phyloP scores from a whole-genome alignment of 1,284 basidiomycete species.

The Phellopilus nigrolimitatus region DNA sequence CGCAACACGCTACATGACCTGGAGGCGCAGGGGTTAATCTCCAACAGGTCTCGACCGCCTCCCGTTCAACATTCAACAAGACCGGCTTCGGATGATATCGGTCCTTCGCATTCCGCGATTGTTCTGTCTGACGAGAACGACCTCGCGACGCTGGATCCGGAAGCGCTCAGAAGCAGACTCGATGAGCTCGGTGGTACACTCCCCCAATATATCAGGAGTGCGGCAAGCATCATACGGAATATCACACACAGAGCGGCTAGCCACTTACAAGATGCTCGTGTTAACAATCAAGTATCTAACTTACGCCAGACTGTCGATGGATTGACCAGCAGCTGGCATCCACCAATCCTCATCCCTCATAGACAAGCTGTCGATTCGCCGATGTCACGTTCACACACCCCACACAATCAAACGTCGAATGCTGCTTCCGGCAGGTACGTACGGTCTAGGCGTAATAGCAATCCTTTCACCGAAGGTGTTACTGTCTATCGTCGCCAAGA shows the following conservation, averaged over 20 bases:
- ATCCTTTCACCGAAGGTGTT: slow-evolving; percentile 1
- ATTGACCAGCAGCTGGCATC: neutral
- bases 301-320: neutral
- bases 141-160: slow-evolving; percentile 22
- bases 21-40: slow-evolving; percentile 28
- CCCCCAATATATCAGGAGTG: slow-evolving; percentile 6
- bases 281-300: neutral
- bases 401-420: slow-evolving; percentile 6
- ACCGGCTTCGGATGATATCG: slow-evolving; percentile 20
- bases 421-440: neutral
- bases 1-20: slow-evolving; percentile 31
- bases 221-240: slow-evolving; percentile 7
- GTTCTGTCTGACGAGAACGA: slow-evolving; percentile 29
- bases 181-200: slow-evolving; percentile 28
- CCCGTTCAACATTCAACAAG: neutral
- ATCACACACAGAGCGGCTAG: neutral
- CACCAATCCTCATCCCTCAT: neutral
- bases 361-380: neutral
- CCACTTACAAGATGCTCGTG: neutral
- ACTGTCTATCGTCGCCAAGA: slow-evolving; percentile 5
- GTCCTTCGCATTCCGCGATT: slow-evolving; percentile 32
- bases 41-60: slow-evolving; percentile 1
- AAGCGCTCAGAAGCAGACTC: slow-evolving; percentile 15
- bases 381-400: neutral
- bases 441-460: neutral